Evolutionary conservation across 2,329 filamentous ascomycete genomes (phyloP), one percentile per base, ranked within the genome.

Genomic region (Neopestalotiopsis sp.): DNA sequence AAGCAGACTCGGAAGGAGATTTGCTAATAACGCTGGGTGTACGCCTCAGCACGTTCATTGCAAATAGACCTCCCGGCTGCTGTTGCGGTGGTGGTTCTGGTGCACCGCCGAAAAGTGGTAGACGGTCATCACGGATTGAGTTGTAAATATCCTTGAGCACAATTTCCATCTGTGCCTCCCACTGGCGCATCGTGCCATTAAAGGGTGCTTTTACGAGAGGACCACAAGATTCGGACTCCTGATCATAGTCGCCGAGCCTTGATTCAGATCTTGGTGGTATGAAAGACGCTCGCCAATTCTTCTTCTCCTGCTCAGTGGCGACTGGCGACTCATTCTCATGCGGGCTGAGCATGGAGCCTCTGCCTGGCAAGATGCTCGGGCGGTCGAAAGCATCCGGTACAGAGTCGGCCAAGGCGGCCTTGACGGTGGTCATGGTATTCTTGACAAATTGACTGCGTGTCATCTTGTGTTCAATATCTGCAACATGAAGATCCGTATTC

Each of bases 381-480:
- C 88, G 84, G 42, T 91, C 87, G 71, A 92, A 92, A 1, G 86
- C 87, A 70, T 90, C 88, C 1, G 92, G 89, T 0, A 86, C 89
- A n/a, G 91, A 89, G 74, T 97, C 94, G 52, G 87, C 84, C 10
- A 94, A 87, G 13, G 93, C 91, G 63, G 94, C 90, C 69, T 89
- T 90, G 71, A 99, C 93, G 0, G 95, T 97, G 0, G 93, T 92
- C 85, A 98, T 91, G 4, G 96, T 98, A 78, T 99, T 99, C 81
- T 97, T 97, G 77, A 99, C 89, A 76, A 98, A 99, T 76, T 98
- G 95, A 71, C 88, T 91, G 68, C 93, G 90, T 1, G 95, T 98
- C 96, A 99, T 99, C 83, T 97, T 97, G 75, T 93, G 90, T 71
- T 97, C 94, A 74, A 98, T 97, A 77, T 98, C 95, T 69, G 95